A percentile compares a stretch with the other conserved stretches of the same genome.
Conservation (phyloP, 2,329 filamentous ascomycete species). For the Fusarium zealandicum region DNA sequence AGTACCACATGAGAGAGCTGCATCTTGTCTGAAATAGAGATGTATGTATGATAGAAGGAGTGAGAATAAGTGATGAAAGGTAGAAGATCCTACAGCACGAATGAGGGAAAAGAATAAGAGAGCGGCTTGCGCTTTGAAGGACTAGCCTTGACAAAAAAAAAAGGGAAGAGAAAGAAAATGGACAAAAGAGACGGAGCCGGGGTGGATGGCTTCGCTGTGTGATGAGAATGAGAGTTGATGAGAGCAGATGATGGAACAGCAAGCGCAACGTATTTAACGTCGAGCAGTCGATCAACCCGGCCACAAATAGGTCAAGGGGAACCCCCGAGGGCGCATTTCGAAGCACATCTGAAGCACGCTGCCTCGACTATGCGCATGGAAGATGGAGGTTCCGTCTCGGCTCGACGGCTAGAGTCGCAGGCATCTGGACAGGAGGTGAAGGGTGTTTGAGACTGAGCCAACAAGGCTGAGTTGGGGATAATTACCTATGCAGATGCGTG, state of each 20-base stretch:
- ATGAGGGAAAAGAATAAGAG: slow-evolving; percentile 22
- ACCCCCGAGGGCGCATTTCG: slow-evolving; percentile 20
- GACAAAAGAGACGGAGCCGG: slow-evolving; percentile 41
- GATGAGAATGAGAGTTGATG: not conserved
- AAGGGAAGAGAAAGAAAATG: slow-evolving; percentile 37
- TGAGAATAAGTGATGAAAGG: slow-evolving; percentile 32
- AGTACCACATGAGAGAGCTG: slow-evolving; percentile 57
- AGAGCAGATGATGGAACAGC: slow-evolving; percentile 37
- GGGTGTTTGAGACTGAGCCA: slow-evolving; percentile 24
- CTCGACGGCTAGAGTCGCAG: slow-evolving; percentile 15
- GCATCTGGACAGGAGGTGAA: slow-evolving; percentile 1
- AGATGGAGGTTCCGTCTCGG: slow-evolving; percentile 36
- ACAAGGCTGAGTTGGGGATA: slow-evolving; percentile 6
- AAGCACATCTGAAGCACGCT: slow-evolving; percentile 41
- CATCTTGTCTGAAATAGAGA: slow-evolving; percentile 54
- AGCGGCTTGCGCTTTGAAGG: slow-evolving; percentile 45
- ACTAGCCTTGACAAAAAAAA: slow-evolving; percentile 43
- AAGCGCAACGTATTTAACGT: slow-evolving; percentile 53
- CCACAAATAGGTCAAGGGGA: not conserved
- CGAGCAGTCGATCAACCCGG: not conserved
- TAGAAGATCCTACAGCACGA: slow-evolving; percentile 6
- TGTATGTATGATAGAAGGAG: slow-evolving; percentile 23
- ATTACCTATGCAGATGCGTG: slow-evolving; percentile 7
- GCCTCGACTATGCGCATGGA: slow-evolving; percentile 20
- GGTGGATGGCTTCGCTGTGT: slow-evolving; percentile 33